These are phyloP conservation scores for Suillus brevipes DNA, from an alignment of 768 basidiomycete genomes.

Conservation along the genomic window DNA sequence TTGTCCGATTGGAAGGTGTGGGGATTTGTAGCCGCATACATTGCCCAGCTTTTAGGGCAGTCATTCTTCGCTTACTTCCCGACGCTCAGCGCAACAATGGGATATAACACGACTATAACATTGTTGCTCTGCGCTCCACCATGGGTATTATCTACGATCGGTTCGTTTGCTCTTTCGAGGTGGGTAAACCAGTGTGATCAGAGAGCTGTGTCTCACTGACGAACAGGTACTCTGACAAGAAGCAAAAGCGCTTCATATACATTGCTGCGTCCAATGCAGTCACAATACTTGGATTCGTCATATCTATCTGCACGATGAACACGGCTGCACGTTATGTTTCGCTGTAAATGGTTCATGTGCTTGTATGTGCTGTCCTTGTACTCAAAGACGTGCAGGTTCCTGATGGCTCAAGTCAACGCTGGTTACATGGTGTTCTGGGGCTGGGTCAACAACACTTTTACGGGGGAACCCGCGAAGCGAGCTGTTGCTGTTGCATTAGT, in stretches of 20 bases:
- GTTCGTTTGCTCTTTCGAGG: constrained; percentile 27
- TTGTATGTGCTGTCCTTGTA: neutral
- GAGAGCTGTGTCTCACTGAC: constrained; percentile 2
- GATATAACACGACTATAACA: constrained; percentile 37
- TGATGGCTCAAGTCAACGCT: constrained; percentile 69
- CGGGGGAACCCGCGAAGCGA: constrained; percentile 78
- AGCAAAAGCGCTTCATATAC: constrained; percentile 68
- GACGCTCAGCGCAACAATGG: constrained; percentile 33
- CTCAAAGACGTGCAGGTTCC: constrained; percentile 46
- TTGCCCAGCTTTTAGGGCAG: constrained; percentile 17
- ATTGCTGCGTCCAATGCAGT: constrained; percentile 50
- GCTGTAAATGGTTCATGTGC: constrained; percentile 38
- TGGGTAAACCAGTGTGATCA: neutral
- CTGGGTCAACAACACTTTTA: constrained; percentile 54
- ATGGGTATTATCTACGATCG: constrained; percentile 32
- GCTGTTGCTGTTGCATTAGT: constrained; percentile 78
- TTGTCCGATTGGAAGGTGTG: constrained; percentile 44
- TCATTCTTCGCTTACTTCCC: constrained; percentile 28
- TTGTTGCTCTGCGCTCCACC: constrained; percentile 44
- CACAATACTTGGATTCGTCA: constrained; percentile 66
- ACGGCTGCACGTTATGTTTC: constrained; percentile 60
- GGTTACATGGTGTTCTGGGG: constrained; percentile 61
- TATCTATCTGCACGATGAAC: constrained; percentile 64
- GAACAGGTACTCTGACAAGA: constrained; percentile 63
- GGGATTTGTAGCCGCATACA: constrained; percentile 16